phyloP scores from a whole-genome alignment of 306 rosid genomes.

The Nissolia schottii region DNA sequence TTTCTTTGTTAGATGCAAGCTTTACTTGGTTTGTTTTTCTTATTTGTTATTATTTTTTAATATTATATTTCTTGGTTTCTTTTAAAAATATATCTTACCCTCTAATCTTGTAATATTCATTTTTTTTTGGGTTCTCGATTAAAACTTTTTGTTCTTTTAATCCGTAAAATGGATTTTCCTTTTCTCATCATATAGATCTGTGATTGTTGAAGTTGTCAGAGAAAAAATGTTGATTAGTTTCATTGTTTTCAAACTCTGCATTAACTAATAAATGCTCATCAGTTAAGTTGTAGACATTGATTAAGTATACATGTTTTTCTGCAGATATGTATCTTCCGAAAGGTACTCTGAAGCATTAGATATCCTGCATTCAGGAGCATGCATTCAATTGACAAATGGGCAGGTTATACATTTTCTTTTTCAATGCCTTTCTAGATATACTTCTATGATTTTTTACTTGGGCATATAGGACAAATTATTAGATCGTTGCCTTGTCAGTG shows the following conservation, averaged over 20 bases:
- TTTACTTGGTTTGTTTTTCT: background rate
- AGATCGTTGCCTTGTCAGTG: background rate
- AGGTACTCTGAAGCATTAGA: constrained; percentile 81
- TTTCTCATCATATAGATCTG: background rate
- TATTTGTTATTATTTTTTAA: background rate
- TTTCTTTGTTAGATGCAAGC: background rate
- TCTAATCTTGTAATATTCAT: background rate
- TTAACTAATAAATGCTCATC: background rate
- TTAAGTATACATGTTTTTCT: constrained; percentile 24
- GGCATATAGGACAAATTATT: background rate
- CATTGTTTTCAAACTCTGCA: background rate
- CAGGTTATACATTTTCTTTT: constrained; percentile 54
- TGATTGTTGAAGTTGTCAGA: background rate
- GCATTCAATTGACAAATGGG: constrained; percentile 65
- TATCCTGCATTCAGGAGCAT: constrained; percentile 81
- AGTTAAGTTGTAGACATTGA: constrained; percentile 20
- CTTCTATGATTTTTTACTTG: background rate
- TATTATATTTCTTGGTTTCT: background rate
- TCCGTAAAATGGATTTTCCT: background rate
- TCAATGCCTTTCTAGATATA: constrained; percentile 9
- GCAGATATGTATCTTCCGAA: constrained; percentile 75
- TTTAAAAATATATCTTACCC: background rate
- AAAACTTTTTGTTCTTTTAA: background rate
- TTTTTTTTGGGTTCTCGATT: background rate
- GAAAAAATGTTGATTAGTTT: background rate